Evolutionary conservation across 2,329 filamentous ascomycete genomes (phyloP).

Genomic region (Penicillium sp.): DNA sequence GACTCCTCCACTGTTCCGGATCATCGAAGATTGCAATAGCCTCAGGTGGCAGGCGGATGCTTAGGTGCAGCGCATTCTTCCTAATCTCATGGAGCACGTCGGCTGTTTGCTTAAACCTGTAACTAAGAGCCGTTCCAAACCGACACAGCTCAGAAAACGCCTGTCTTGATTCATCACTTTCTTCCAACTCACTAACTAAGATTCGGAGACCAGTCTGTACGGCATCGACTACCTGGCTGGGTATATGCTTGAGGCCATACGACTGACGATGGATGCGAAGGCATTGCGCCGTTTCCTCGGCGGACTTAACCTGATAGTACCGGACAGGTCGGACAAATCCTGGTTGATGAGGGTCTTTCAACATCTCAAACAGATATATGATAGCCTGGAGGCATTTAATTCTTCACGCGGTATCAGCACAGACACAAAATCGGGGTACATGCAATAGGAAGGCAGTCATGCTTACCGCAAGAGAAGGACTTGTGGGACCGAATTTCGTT

Average conservation of each 20-base stretch:
- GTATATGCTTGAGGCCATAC: slow-evolving; percentile 31
- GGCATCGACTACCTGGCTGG: slow-evolving; percentile 28
- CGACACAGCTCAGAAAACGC: slow-evolving; percentile 31
- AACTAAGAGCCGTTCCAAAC: slow-evolving; percentile 25
- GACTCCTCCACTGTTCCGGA: slow-evolving; percentile 11
- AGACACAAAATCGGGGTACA: neutral
- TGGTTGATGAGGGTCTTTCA: slow-evolving; percentile 22
- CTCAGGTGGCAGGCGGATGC: slow-evolving; percentile 24
- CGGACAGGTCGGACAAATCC: slow-evolving; percentile 12
- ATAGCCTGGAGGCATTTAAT: slow-evolving; percentile 29
- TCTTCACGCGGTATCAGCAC: slow-evolving; percentile 20
- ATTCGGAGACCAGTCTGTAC: slow-evolving; percentile 22
- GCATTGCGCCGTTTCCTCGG: slow-evolving; percentile 27
- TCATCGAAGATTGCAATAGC: slow-evolving; percentile 21
- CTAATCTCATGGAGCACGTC: slow-evolving; percentile 25
- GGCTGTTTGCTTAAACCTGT: slow-evolving; percentile 23
- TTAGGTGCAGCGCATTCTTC: slow-evolving; percentile 11
- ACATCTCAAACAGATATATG: slow-evolving; percentile 26
- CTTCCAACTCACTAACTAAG: slow-evolving; percentile 21
- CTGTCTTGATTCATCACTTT: slow-evolving; percentile 20
- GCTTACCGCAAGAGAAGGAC: slow-evolving; percentile 32
- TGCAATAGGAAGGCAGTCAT: neutral
- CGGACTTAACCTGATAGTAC: slow-evolving; percentile 19
- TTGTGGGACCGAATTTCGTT: slow-evolving; percentile 26
- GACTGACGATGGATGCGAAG: slow-evolving; percentile 27